These are phyloP conservation scores for Podospora pseudoanserina DNA, from an alignment of 495 filamentous ascomycete genomes.

Conservation along the genomic window DNA sequence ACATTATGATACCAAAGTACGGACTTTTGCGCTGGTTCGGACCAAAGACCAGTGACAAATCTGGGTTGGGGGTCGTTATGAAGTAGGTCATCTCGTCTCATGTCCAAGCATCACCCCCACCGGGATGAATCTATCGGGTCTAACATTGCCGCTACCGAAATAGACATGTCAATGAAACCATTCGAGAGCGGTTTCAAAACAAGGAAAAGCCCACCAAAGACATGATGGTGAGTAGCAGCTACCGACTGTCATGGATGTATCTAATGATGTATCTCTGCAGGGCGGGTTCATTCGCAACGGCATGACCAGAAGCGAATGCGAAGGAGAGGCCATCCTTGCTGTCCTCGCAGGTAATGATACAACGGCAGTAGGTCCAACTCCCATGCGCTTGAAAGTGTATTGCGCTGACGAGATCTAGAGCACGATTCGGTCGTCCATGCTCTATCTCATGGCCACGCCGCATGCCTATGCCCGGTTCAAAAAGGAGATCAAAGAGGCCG, in stretches of 20 bases:
- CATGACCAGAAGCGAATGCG: slow-evolving; percentile 37
- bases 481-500: slow-evolving; percentile 47
- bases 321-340: slow-evolving; percentile 42
- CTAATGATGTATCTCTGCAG: background rate
- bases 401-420: slow-evolving; percentile 12
- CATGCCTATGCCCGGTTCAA: slow-evolving; percentile 52
- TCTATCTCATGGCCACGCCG: slow-evolving; percentile 46
- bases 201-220: slow-evolving; percentile 6
- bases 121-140: background rate
- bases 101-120: background rate
- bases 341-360: slow-evolving; percentile 60
- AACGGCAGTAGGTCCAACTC: slow-evolving; percentile 38
- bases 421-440: slow-evolving; percentile 34
- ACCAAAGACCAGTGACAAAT: slow-evolving; percentile 9
- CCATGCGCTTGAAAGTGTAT: background rate
- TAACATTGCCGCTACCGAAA: background rate
- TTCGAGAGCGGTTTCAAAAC: background rate
- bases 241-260: background rate
- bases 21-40: slow-evolving; percentile 5
- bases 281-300: slow-evolving; percentile 36
- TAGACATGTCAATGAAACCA: slow-evolving; percentile 9
- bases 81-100: slow-evolving; percentile 1
- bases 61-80: slow-evolving; percentile 12
- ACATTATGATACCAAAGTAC: slow-evolving; percentile 5
- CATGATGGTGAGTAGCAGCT: background rate